Evolutionary conservation across 371 early-diverging fungal genomes (phyloP).

Genomic region (Mucor mucedo): DNA sequence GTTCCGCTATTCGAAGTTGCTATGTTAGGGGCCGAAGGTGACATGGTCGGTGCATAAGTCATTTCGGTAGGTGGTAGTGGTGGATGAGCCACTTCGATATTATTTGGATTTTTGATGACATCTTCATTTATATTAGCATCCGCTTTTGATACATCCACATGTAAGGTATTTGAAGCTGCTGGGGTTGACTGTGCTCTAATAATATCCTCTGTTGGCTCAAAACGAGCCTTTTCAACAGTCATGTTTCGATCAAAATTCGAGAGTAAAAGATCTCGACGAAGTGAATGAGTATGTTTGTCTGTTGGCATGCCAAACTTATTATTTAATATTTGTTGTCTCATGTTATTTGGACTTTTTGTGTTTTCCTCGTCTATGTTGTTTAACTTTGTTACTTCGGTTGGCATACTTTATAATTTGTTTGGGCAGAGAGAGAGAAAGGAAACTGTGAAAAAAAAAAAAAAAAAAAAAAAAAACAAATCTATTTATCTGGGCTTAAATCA

Average conservation of each 20-base stretch:
- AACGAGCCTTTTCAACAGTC: conserved; percentile 44
- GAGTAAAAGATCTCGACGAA: conserved; percentile 26
- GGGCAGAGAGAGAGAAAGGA: background rate
- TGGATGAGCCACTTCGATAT: background rate
- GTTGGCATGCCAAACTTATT: background rate
- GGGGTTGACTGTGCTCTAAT: background rate
- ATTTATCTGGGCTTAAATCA: background rate
- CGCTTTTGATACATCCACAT: background rate
- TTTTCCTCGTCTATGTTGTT: background rate
- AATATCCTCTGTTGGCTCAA: conserved; percentile 8
- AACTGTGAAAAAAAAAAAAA: conserved; percentile 7
- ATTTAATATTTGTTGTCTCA: background rate
- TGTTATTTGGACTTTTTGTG: background rate
- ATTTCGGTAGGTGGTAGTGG: background rate
- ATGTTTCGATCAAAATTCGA: conserved; percentile 39
- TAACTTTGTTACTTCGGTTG: conserved; percentile 2
- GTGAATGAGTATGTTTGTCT: conserved; percentile 17
- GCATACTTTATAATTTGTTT: conserved; percentile 1
- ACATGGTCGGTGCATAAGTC: conserved; percentile 16
- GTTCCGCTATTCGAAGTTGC: background rate
- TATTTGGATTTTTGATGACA: background rate
- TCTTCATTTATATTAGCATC: background rate
- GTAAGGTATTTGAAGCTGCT: background rate
- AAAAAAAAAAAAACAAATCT: conserved; percentile 6
- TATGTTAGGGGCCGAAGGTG: conserved; percentile 32